Evolutionary conservation across 768 basidiomycete species (phyloP).

Genomic region (Tulasnella sp.): DNA sequence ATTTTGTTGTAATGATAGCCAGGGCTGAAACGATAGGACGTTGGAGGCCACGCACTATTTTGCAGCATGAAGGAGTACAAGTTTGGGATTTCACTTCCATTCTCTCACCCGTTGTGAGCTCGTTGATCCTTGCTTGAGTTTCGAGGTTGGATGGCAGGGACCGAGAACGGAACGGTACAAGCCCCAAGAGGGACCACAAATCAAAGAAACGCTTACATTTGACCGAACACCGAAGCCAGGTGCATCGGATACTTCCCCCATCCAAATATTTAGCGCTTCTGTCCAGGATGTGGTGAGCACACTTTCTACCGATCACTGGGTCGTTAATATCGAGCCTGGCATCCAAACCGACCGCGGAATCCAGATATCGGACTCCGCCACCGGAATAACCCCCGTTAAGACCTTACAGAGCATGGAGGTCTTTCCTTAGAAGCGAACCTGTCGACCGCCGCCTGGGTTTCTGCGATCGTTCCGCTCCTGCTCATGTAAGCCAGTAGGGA

Average conservation of each 20-base stretch:
- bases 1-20: no score
- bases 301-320: constrained; percentile 9
- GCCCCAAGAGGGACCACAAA: background rate
- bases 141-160: background rate
- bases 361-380: no score
- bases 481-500: background rate
- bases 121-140: constrained; percentile 31
- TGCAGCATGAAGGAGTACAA: constrained; percentile 65
- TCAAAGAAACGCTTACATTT: background rate
- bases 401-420: background rate
- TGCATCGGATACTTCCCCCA: background rate
- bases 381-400: no score
- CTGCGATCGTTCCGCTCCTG: background rate
- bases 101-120: constrained; percentile 52
- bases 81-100: constrained; percentile 57
- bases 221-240: background rate
- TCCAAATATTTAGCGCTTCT: background rate
- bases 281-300: background rate
- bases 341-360: constrained; percentile 30
- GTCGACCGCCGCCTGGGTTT: background rate
- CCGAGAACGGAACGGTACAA: no score
- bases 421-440: background rate
- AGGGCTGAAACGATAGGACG: background rate
- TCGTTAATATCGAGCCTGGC: background rate
- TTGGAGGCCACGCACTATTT: constrained; percentile 45